Evolutionary conservation across 129 eudicot species (phyloP).

Genomic region (Pseudognaphalium luteoalbum): DNA sequence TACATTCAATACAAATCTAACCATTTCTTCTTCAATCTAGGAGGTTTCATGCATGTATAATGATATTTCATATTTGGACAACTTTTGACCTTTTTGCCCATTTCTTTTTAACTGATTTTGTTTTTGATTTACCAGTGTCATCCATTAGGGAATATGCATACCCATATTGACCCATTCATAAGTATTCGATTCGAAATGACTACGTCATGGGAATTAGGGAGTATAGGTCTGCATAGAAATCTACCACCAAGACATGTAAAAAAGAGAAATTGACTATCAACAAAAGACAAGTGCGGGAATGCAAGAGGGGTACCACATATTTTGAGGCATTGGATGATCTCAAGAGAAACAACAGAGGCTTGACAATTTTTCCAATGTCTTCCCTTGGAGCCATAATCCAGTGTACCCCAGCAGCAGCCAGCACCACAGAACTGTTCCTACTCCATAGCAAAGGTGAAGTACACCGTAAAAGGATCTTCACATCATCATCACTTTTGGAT

Average conservation of each 20-base stretch:
- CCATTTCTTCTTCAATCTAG: not conserved
- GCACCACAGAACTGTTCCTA: conserved; percentile 92
- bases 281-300: not conserved
- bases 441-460: conserved; percentile 97
- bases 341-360: conserved; percentile 82
- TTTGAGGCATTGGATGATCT: conserved; percentile 87
- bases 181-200: not conserved
- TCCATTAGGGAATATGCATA: not conserved
- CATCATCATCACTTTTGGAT: conserved; percentile 64
- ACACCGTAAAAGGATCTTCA: conserved; percentile 85
- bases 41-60: not conserved
- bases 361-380: conserved; percentile 69
- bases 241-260: not conserved
- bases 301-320: conserved; percentile 63
- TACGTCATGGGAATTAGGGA: not conserved
- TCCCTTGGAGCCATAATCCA: conserved; percentile 98
- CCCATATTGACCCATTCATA: not conserved
- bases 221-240: not conserved
- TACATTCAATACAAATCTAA: not conserved
- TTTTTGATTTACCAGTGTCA: not conserved
- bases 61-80: not conserved
- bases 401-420: conserved; percentile 97
- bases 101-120: not conserved
- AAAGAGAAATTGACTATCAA: not conserved
- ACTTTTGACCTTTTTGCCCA: not conserved